Percentiles rank a stretch among this genome's conserved stretches.
phyloP scores from a whole-genome alignment of 495 filamentous ascomycete genomes.

The Daldinia caldariorum region DNA sequence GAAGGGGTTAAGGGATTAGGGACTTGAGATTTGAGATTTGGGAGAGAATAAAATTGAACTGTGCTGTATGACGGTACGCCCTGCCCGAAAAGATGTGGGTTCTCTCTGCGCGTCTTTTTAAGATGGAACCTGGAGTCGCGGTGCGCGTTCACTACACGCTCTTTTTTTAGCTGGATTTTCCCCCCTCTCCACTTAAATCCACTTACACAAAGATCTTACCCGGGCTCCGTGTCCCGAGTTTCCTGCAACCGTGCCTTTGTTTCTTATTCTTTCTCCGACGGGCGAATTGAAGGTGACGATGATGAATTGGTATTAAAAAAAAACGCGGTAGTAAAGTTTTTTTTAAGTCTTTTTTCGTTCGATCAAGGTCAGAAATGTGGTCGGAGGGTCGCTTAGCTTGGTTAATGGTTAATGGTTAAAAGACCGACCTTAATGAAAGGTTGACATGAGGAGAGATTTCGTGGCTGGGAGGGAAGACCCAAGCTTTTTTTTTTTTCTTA shows the following conservation, averaged over 20 bases:
- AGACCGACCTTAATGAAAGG: conserved; percentile 21
- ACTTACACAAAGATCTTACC: conserved; percentile 17
- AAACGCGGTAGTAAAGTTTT: conserved; percentile 11
- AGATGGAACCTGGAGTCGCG: conserved; percentile 42
- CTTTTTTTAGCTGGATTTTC: conserved; percentile 38
- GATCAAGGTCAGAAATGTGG: conserved; percentile 24
- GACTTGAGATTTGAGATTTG: conserved; percentile 23
- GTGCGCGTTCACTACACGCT: conserved; percentile 44
- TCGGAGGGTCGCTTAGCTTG: conserved; percentile 25
- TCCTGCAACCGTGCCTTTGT: conserved; percentile 8
- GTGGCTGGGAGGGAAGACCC: conserved; percentile 11
- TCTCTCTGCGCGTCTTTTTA: conserved; percentile 44
- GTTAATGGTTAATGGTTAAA: too few species aligned
- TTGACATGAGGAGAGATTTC: conserved; percentile 6
- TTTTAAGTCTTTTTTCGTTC: conserved; percentile 7
- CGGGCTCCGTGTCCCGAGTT: conserved; percentile 27
- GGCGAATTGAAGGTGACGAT: not conserved
- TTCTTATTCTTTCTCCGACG: not conserved
- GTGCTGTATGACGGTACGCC: conserved; percentile 41
- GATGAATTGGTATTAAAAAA: conserved; percentile 2
- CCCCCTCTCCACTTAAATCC: conserved; percentile 31
- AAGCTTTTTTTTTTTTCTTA: conserved; percentile 13
- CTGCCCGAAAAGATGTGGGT: conserved; percentile 34
- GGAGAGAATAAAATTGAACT: conserved; percentile 31
- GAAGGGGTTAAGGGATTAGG: conserved; percentile 32